Conservation (phyloP, 1,284 basidiomycete genomes). For the Moesziomyces antarcticus region DNA sequence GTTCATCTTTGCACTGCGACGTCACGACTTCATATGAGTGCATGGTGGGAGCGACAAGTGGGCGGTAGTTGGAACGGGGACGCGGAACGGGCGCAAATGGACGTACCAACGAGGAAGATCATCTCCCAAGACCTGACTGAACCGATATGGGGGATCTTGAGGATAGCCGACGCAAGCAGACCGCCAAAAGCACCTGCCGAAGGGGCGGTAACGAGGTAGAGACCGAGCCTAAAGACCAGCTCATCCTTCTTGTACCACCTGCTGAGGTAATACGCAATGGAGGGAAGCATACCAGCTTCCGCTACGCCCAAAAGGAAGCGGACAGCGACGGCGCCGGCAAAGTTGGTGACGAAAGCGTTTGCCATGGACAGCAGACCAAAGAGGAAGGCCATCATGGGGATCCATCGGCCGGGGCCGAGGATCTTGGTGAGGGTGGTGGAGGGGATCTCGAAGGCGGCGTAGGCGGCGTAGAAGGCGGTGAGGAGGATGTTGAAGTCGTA, state of each 20-base stretch:
- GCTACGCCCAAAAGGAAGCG: constrained; percentile 66
- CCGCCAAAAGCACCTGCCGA: constrained; percentile 66
- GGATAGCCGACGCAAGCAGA: constrained; percentile 51
- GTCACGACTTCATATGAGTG: neutral
- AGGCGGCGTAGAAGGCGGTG: constrained; percentile 51
- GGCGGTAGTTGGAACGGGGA: too few relatives aligned
- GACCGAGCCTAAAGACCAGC: constrained; percentile 65
- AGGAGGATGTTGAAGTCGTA: constrained; percentile 61
- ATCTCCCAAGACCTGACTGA: constrained; percentile 61
- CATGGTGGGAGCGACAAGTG: too few relatives aligned
- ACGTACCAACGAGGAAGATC: constrained; percentile 63
- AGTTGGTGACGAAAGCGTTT: constrained; percentile 66
- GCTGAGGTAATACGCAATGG: constrained; percentile 62
- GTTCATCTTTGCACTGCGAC: neutral
- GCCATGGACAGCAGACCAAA: constrained; percentile 40
- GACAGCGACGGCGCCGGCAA: constrained; percentile 64
- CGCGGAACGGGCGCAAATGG: too few relatives aligned
- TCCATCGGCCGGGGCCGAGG: constrained; percentile 67
- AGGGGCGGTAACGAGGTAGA: constrained; percentile 56
- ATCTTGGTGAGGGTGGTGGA: constrained; percentile 73
- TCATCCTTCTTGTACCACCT: constrained; percentile 67
- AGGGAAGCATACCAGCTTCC: constrained; percentile 67
- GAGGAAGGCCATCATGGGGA: constrained; percentile 61
- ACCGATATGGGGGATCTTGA: constrained; percentile 43
- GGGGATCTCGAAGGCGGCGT: constrained; percentile 71